Evolutionary conservation across 225 moss, liverwort and hornwort genomes (phyloP), one percentile per base, ranked within the genome.

Genomic region (Sphagnum tenellum): DNA sequence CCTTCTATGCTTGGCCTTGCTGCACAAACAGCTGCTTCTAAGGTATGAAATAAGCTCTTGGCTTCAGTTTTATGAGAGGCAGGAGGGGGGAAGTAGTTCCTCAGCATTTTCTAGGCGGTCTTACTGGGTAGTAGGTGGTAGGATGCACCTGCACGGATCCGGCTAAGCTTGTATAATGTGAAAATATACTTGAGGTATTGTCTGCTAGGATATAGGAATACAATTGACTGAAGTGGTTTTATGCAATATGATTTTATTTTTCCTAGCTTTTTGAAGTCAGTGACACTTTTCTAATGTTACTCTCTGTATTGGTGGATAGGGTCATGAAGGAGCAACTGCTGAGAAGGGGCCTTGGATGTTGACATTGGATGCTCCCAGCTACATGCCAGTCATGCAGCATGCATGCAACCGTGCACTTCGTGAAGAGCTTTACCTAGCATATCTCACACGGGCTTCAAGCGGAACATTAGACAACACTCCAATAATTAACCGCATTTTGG

Each of bases 321-420:
- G 83, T 57, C 72, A 83, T 68, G 83, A 74, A 57, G 76, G 52
- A 46, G 79, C 83, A 5, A 79, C 79, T 51, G 3, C 74, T 46
- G 76, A 83, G 69, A 65, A 56, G 5, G 83, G 83, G 8, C 83
- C 83, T 49, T 83, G 83, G 83, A 62, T 83, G 60, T 79, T 83
- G 13, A 83, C 83, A 9, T 69, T 83, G 55, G 83, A 83, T 77
- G 76, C 76, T 12, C 79, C 76, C 3, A 79, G 83, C 66, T 79
- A 79, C 53, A 79, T 74, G 72, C 76, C 83, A 50, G 75, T 77
- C 29, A 77, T 79, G 76, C 76, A 79, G 66, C 83, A 83, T 65
- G 79, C 73, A 5, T 71, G 76, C 46, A 79, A 83, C 45, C 61
- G 79, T 45, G 51, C 62, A n/a, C 74, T 79, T 3, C 66, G 83